These are phyloP conservation scores for Noccaea caerulescens DNA, from an alignment of 345 rosid genomes.

Conservation along the genomic window DNA sequence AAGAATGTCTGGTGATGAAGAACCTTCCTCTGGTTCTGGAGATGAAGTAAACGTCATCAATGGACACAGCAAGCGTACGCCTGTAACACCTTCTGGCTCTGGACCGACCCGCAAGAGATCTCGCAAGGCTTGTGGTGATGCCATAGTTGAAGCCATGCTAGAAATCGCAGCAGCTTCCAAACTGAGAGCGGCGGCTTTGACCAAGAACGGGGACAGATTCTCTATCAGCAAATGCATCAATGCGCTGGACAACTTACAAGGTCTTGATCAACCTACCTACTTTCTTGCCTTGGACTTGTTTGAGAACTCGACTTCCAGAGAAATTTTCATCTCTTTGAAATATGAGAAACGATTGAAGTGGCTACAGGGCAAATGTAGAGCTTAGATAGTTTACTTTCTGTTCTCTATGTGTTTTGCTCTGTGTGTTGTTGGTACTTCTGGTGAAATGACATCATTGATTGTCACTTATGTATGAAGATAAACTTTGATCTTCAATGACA, in stretches of 20 bases:
- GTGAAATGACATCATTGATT: conserved; percentile 11
- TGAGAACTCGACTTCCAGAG: conserved; percentile 71
- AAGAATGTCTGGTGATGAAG: conserved; percentile 46
- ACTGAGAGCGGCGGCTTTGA: conserved; percentile 72
- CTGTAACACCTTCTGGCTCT: conserved; percentile 24
- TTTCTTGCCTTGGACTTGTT: conserved; percentile 79
- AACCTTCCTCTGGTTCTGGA: conserved; percentile 38
- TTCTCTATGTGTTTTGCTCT: conserved; percentile 19
- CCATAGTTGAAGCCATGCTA: conserved; percentile 88
- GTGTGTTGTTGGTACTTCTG: conserved; percentile 9
- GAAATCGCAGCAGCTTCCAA: conserved; percentile 87
- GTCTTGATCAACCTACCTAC: conserved; percentile 66
- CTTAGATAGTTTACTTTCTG: conserved; percentile 23
- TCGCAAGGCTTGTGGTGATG: conserved; percentile 78
- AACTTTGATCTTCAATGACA: conserved; percentile 9
- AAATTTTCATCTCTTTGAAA: conserved; percentile 71
- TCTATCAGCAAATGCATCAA: conserved; percentile 89
- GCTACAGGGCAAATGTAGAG: conserved; percentile 69
- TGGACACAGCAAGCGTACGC: conserved; percentile 30
- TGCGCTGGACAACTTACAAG: conserved; percentile 74
- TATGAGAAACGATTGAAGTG: conserved; percentile 72
- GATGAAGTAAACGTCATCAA: conserved; percentile 31
- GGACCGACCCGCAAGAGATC: conserved; percentile 57
- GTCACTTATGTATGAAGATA: conserved; percentile 7
- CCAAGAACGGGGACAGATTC: conserved; percentile 69